These are phyloP conservation scores for Seiridium cupressi DNA, from an alignment of 2,329 filamentous ascomycete genomes.

Conservation along the genomic window DNA sequence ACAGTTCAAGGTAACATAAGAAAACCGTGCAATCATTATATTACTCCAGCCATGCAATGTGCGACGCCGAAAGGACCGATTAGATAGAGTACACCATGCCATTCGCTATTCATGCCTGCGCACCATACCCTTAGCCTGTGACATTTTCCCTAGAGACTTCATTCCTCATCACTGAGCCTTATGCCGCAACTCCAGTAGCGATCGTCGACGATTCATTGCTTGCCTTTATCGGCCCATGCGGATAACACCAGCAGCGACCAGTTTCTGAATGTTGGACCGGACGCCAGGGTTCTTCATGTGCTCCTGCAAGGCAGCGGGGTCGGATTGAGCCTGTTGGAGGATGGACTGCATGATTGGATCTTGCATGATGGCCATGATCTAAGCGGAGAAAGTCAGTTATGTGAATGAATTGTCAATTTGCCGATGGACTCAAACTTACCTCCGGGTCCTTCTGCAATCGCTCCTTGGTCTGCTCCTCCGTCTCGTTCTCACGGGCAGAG, in stretches of 20 bases:
- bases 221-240: conserved; percentile 56
- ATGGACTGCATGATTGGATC: conserved; percentile 98
- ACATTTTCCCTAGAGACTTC: neutral
- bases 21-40: conserved; percentile 6
- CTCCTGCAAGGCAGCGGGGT: conserved; percentile 89
- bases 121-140: neutral
- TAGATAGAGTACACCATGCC: conserved; percentile 2
- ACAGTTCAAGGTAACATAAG: neutral
- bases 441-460: conserved; percentile 88
- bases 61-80: neutral
- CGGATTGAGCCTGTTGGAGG: conserved; percentile 90
- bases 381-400: conserved; percentile 1
- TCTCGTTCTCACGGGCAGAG: conserved; percentile 86
- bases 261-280: conserved; percentile 86
- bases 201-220: neutral
- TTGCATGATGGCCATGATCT: conserved; percentile 87
- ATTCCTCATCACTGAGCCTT: neutral
- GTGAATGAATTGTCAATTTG: neutral
- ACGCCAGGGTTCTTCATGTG: conserved; percentile 94
- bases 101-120: neutral
- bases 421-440: conserved; percentile 48
- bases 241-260: conserved; percentile 91
- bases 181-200: neutral
- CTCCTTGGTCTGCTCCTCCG: conserved; percentile 92
- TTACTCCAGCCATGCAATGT: conserved; percentile 8